A percentile compares a stretch with the other conserved stretches of the same genome.
These are phyloP conservation scores for Huntiella bhutanensis DNA, from an alignment of 2,329 filamentous ascomycete species.

Conservation along the genomic window DNA sequence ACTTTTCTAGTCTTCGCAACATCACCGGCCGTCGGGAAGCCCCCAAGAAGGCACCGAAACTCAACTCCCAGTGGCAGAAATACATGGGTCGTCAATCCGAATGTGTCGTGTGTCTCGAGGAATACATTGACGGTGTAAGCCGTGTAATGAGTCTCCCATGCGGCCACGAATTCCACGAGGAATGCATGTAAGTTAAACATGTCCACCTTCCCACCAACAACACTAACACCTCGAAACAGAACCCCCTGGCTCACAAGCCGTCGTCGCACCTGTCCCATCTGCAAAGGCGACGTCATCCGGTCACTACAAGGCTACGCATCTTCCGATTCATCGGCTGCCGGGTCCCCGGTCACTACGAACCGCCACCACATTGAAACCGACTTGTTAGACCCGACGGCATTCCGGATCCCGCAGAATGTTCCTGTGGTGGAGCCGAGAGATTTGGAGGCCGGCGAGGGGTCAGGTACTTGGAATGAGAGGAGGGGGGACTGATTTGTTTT, in stretches of 20 bases:
- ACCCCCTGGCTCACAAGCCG: constrained; percentile 94
- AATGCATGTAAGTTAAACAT: constrained; percentile 72
- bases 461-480: no score
- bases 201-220: not conserved
- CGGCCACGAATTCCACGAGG: constrained; percentile 91
- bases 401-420: constrained; percentile 1
- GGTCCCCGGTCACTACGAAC: not conserved
- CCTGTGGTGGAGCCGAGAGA: no score
- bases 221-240: constrained; percentile 26
- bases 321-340: not conserved
- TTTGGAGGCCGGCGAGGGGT: no score
- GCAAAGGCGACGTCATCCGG: constrained; percentile 86
- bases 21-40: constrained; percentile 29
- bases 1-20: not conserved
- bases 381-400: constrained; percentile 1
- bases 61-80: constrained; percentile 40
- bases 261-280: constrained; percentile 92
- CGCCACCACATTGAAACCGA: not conserved
- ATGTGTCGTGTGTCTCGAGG: constrained; percentile 90
- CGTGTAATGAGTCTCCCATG: constrained; percentile 93
- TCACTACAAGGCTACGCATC: constrained; percentile 26
- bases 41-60: not conserved
- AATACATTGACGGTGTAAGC: constrained; percentile 87
- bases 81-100: constrained; percentile 56
- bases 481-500: no score